phyloP scores from a whole-genome alignment of 306 rosid genomes.

The Begonia peltatifolia region DNA sequence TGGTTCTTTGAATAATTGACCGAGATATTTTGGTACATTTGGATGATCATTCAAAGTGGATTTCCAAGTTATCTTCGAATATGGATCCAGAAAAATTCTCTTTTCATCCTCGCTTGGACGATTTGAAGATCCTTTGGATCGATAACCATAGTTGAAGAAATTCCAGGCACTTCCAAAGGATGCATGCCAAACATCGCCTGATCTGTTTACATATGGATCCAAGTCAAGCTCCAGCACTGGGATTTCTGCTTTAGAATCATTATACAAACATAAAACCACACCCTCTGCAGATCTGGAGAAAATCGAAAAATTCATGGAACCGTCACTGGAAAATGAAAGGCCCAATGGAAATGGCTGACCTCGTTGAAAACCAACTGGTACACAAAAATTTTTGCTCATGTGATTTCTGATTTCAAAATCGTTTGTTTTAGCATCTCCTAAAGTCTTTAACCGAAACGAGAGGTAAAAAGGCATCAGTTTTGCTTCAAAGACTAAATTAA shows the following conservation, averaged over 20 bases:
- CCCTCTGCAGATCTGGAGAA: constrained; percentile 57
- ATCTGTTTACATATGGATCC: constrained; percentile 69
- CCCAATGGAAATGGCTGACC: constrained; percentile 63
- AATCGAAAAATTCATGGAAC: constrained; percentile 57
- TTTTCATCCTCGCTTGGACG: constrained; percentile 17
- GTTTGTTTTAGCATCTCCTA: constrained; percentile 15
- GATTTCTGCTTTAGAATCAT: constrained; percentile 23
- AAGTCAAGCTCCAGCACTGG: constrained; percentile 89
- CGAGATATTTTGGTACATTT: constrained; percentile 28
- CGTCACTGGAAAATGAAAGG: constrained; percentile 44
- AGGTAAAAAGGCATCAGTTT: constrained; percentile 54
- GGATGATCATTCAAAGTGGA: constrained; percentile 4
- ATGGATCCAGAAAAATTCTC: constrained; percentile 55
- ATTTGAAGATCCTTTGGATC: constrained; percentile 24
- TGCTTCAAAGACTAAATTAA: constrained; percentile 57
- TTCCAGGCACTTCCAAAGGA: constrained; percentile 35
- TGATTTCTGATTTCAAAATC: constrained; percentile 51
- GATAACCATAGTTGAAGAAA: constrained; percentile 69
- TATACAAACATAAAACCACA: constrained; percentile 71
- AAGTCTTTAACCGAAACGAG: constrained; percentile 43
- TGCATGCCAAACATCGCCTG: constrained; percentile 84
- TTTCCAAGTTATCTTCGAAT: constrained; percentile 50
- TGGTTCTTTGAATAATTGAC: constrained; percentile 43
- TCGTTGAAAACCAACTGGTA: constrained; percentile 59
- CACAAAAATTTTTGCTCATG: constrained; percentile 51